phyloP scores from a whole-genome alignment of 352 stramenopile species.

The Peronospora belbahrii region DNA sequence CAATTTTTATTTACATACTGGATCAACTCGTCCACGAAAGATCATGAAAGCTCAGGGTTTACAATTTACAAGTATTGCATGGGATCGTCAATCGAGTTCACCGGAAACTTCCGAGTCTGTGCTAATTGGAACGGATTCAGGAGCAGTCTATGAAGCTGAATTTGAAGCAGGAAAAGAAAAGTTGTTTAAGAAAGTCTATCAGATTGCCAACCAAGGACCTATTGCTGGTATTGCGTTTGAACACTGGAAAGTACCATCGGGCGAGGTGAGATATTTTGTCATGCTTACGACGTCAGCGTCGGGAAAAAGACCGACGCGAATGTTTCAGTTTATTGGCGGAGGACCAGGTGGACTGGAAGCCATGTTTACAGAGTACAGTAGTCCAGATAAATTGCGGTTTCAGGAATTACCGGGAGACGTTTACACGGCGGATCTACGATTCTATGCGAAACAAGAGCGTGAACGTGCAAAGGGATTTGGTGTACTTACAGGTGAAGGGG shows the following conservation, averaged over 20 bases:
- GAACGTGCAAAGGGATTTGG: slow-evolving; percentile 84
- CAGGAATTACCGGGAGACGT: slow-evolving; percentile 87
- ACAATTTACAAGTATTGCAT: slow-evolving; percentile 75
- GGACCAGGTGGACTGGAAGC: slow-evolving; percentile 60
- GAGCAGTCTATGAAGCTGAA: slow-evolving; percentile 74
- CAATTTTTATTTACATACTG: slow-evolving; percentile 82
- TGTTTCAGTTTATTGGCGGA: slow-evolving; percentile 88
- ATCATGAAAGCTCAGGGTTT: slow-evolving; percentile 76
- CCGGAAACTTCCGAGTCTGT: slow-evolving; percentile 53
- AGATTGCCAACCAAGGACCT: slow-evolving; percentile 81
- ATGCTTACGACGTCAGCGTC: slow-evolving; percentile 82
- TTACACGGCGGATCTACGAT: slow-evolving; percentile 62
- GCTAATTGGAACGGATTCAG: slow-evolving; percentile 74
- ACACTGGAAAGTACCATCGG: slow-evolving; percentile 55
- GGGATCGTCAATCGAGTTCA: slow-evolving; percentile 69
- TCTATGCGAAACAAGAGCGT: slow-evolving; percentile 73
- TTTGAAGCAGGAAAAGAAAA: slow-evolving; percentile 82
- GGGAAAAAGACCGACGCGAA: slow-evolving; percentile 78
- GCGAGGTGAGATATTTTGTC: slow-evolving; percentile 59
- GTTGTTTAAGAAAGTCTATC: slow-evolving; percentile 83
- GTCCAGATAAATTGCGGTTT: slow-evolving; percentile 77
- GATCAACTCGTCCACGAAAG: slow-evolving; percentile 72
- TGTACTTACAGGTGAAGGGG: slow-evolving; percentile 84
- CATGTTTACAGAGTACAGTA: slow-evolving; percentile 82
- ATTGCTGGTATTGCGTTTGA: slow-evolving; percentile 82